phyloP scores from a whole-genome alignment of 1,139 yeast genomes.

The Sugiyamaella japonica region DNA sequence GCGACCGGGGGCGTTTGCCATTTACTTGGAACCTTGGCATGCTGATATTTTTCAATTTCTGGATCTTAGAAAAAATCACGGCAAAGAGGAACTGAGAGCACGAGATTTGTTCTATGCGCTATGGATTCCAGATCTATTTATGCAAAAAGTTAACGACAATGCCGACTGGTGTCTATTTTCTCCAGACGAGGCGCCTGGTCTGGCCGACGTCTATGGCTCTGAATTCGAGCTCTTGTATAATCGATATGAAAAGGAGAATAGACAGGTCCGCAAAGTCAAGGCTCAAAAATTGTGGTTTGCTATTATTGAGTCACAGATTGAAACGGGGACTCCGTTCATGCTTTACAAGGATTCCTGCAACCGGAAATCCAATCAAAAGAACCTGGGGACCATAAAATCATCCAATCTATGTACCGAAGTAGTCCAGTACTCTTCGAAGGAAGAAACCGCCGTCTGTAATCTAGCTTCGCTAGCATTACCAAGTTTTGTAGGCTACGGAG shows the following conservation, averaged over 20 bases:
- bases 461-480: slow-evolving; percentile 79
- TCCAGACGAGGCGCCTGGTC: slow-evolving; percentile 75
- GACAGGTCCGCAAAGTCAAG: slow-evolving; percentile 57
- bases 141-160: slow-evolving; percentile 70
- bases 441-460: slow-evolving; percentile 82
- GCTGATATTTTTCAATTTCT: slow-evolving; percentile 72
- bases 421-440: slow-evolving; percentile 73
- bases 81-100: slow-evolving; percentile 80
- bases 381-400: slow-evolving; percentile 74
- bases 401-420: slow-evolving; percentile 83
- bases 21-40: slow-evolving; percentile 86
- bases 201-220: slow-evolving; percentile 67
- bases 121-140: slow-evolving; percentile 82
- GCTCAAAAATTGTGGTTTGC: slow-evolving; percentile 80
- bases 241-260: slow-evolving; percentile 60
- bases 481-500: slow-evolving; percentile 43
- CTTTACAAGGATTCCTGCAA: slow-evolving; percentile 82
- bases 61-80: slow-evolving; percentile 75
- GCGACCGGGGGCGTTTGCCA: slow-evolving; percentile 82
- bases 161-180: slow-evolving; percentile 77
- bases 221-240: slow-evolving; percentile 65
- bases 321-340: slow-evolving; percentile 84
- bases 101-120: slow-evolving; percentile 79
- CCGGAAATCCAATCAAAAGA: slow-evolving; percentile 70
- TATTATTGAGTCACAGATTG: slow-evolving; percentile 75